Conservation (phyloP, 2,329 filamentous ascomycete genomes). For the Colletotrichum sp. region DNA sequence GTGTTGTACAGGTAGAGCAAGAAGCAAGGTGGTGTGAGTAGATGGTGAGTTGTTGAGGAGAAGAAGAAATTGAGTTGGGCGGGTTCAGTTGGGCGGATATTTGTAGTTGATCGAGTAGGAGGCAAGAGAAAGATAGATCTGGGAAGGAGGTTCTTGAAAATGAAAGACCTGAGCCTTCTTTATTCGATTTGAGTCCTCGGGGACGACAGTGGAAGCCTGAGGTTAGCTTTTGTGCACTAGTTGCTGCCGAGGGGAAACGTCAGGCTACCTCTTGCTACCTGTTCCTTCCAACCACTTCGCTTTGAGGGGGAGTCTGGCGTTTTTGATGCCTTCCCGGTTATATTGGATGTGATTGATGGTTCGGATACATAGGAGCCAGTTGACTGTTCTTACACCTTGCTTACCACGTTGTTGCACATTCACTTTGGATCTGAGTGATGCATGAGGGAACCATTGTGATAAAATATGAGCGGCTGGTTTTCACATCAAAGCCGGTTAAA, state of each 20-base stretch:
- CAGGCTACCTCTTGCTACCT: neutral
- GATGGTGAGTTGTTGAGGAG: neutral
- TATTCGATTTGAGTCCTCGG: accelerated
- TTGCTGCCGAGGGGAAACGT: accelerated
- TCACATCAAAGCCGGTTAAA: too few species aligned
- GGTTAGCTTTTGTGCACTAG: accelerated
- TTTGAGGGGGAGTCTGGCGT: neutral
- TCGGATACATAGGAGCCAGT: too few species aligned
- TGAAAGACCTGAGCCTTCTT: neutral
- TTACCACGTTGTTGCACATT: neutral
- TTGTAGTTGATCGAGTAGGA: neutral
- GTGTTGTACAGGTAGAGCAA: neutral
- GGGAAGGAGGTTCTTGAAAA: neutral
- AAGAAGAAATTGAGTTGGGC: neutral
- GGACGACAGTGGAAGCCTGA: neutral
- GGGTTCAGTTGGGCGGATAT: neutral
- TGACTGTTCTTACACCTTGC: accelerated
- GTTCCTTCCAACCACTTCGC: accelerated
- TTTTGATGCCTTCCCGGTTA: neutral
- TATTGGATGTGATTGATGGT: too few species aligned
- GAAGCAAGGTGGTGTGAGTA: neutral
- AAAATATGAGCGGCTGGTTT: too few species aligned
- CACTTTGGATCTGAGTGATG: neutral
- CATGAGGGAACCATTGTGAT: too few species aligned
- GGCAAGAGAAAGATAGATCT: accelerated